Evolutionary conservation across 257 asterid genomes (phyloP), one percentile per base, ranked within the genome.

Genomic region (Haberlea rhodopensis): DNA sequence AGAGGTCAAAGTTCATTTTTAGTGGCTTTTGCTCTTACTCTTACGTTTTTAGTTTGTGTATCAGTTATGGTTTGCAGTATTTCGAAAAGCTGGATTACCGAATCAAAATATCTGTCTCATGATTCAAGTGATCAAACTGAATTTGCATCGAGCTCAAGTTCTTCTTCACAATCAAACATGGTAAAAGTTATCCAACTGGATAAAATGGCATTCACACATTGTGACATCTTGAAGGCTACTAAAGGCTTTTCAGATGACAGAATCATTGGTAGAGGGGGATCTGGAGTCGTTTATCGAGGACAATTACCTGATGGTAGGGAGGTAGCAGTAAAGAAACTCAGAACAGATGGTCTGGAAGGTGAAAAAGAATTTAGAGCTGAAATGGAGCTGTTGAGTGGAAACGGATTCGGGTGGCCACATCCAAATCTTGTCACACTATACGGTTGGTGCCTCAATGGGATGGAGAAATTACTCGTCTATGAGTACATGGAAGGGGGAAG

Each of bases 401-500:
- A 85, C 49, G 91, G 95, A 0, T 72, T 85, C 1, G 89, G 96
- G 6, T 85, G 99, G 99, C 96, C 96, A 5, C 97, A 94, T 70
- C 99, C 99, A 1, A 94, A 94, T 75, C 83, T 94, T 1, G 99
- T 94, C n/a, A 68, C 80, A 5, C 86, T 94, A 0, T 90, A 84
- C 3, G 99, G 99, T 0, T 94, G 99, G 97, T 94, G 95, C 28
- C 86, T 90, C 0, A 76, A 83, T 3, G 94, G 96, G 26, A 73
- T 94, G 1, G 97, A 89, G 66, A 94, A 94, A 85, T 45, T 94
- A 28, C 68, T 94, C 7, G 97, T 94, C 27, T 94, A 87, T 20
- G 95, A 90, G 73, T 94, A 79, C 80, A 94, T 94, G 97, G 94
- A 83, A 60, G 99, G 99, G 0, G 99, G 99, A n/a, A 84, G 80